Evolutionary conservation across 2,329 filamentous ascomycete species (phyloP).

Genomic region (Ophiostoma quercus): DNA sequence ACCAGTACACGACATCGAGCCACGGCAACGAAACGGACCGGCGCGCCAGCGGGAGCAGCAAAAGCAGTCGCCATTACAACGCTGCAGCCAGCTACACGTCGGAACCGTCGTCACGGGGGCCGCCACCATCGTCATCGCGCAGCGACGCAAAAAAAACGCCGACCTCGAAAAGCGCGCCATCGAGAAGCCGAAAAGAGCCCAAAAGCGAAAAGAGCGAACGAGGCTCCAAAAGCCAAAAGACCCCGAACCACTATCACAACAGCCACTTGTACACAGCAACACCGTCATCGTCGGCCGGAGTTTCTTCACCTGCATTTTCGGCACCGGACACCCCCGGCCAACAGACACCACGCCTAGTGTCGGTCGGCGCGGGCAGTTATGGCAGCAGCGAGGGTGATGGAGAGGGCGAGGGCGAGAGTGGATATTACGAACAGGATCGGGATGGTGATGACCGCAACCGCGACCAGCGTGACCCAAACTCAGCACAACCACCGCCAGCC

Average conservation of each 20-base stretch:
- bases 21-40: background rate
- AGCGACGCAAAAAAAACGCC: background rate
- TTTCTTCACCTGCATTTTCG: slow-evolving; percentile 21
- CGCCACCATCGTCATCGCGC: background rate
- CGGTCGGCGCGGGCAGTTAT: slow-evolving; percentile 8
- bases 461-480: background rate
- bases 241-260: background rate
- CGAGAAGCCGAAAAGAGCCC: background rate
- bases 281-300: background rate
- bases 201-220: slow-evolving; percentile 8
- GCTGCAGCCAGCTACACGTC: background rate
- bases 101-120: background rate
- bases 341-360: slow-evolving; percentile 12
- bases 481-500: background rate
- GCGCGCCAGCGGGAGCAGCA: slow-evolving; percentile 10
- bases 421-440: slow-evolving; percentile 3
- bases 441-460: slow-evolving; percentile 6
- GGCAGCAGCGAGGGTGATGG: slow-evolving; percentile 11
- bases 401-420: background rate
- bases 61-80: background rate
- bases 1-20: background rate
- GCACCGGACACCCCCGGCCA: slow-evolving; percentile 6
- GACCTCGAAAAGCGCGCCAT: background rate
- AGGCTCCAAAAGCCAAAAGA: background rate
- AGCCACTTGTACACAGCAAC: background rate